Evolutionary conservation across 371 early-diverging fungal genomes (phyloP), one percentile per base, ranked within the genome.

Genomic region (Conidiobolus incongruus): DNA sequence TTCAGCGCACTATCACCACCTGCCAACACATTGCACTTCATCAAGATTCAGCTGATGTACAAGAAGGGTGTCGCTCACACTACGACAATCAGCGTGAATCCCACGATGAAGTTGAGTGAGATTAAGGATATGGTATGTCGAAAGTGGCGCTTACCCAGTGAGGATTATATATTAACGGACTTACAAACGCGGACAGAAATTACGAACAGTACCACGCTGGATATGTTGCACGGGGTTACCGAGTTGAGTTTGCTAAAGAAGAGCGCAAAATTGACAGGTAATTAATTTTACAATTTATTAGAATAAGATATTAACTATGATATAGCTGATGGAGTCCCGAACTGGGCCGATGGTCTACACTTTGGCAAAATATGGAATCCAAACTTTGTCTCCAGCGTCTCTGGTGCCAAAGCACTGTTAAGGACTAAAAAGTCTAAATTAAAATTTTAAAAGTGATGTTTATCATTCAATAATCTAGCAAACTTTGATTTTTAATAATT

Each of bases 81-180:
- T 1, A 91, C 90, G 0, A 85, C 90, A 1, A 72, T 92, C 16
- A 77, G 75, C 35, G 71, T 83, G 8, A 58, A 70, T 37, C 62
- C 72, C 1, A 68, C 73, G 46, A 78, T 76, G 59, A 66, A 77
- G 17, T 70, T 95, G 44, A 66, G 69, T 17, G 80, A 79, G 24
- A 80, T 90, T 11, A 72, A 90, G 36, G 74, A 79, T n/a, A 61
- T 66, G 1, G 78, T 90, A 15, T 92, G 91, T 44, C 53, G 66
- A 30, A 91, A 90, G 52, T 66, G 88, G 34, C 82, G 79, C 50
- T 67, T 89, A 50, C 68, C 80, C 48, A 66, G 76, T 3, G 70
- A 72, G 30, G 74, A 86, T 36, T 90, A 88, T 52, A 70, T 75
- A 31, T 54, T 91, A 26, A 79, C 35, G 8, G 31, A 32, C 12